Conservation (phyloP, 176 grass and related monocot species). For the Hyparrhenia diplandra region DNA sequence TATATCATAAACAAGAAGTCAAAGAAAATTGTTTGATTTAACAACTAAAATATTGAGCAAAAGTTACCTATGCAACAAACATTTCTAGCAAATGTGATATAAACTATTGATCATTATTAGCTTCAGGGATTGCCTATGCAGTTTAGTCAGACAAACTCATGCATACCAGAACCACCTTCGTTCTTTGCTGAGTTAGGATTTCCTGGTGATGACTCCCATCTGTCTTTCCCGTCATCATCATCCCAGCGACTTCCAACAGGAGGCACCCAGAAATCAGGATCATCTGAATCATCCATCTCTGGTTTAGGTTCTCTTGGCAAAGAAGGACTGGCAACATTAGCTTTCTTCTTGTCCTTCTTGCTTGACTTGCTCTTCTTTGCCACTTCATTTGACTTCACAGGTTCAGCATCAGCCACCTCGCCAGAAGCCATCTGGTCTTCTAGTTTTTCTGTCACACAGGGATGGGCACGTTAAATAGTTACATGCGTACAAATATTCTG, state of each 20-base stretch:
- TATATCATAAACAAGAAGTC: not conserved
- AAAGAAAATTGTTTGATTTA: not conserved
- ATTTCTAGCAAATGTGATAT: not conserved
- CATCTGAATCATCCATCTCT: conserved; percentile 43
- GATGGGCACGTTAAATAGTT: not conserved
- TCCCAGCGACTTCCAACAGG: conserved; percentile 76
- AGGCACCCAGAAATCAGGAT: conserved; percentile 79
- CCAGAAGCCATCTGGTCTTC: conserved; percentile 59
- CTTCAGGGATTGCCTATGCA: conserved; percentile 4
- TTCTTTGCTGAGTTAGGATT: conserved; percentile 26
- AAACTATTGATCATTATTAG: not conserved
- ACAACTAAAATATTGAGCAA: not conserved
- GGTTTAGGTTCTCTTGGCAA: conserved; percentile 36
- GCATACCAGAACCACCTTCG: conserved; percentile 27
- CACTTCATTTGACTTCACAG: conserved; percentile 32
- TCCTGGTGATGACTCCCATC: conserved; percentile 50
- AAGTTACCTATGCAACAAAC: not conserved
- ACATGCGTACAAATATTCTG: too few relatives aligned
- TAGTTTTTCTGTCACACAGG: conserved; percentile 50
- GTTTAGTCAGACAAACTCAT: not conserved
- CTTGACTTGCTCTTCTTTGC: conserved; percentile 39
- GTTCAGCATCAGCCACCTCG: conserved; percentile 21
- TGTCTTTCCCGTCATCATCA: conserved; percentile 68
- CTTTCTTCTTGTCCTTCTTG: conserved; percentile 56
- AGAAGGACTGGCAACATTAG: conserved; percentile 23